A percentile compares a stretch with the other conserved stretches of the same genome.
phyloP scores from a whole-genome alignment of 1,284 basidiomycete species.

The Vanrija humicola region DNA sequence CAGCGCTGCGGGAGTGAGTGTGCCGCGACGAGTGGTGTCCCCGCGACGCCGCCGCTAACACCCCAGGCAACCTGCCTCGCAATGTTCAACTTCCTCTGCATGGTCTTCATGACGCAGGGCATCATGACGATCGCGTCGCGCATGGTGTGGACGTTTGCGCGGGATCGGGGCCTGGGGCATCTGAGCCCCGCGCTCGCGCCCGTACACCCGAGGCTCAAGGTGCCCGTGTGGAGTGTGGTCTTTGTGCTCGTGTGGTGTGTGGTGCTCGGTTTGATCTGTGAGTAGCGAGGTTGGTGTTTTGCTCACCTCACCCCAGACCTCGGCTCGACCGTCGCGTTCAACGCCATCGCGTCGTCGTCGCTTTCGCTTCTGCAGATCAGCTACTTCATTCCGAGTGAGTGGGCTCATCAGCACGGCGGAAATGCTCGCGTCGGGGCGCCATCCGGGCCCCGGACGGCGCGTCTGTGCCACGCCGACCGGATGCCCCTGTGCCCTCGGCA shows the following conservation, averaged over 20 bases:
- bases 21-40: no score
- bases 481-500: no score
- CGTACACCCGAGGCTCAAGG: slow-evolving; percentile 15
- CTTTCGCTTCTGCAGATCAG: slow-evolving; percentile 19
- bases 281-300: not conserved
- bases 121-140: slow-evolving; percentile 23
- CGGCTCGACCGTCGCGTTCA: slow-evolving; percentile 48
- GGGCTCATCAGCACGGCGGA: not conserved
- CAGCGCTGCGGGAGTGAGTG: slow-evolving; percentile 12
- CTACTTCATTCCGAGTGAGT: slow-evolving; percentile 40
- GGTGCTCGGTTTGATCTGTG: slow-evolving; percentile 50
- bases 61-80: slow-evolving; percentile 19
- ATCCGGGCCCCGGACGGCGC: no score
- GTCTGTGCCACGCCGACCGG: no score
- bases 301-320: slow-evolving; percentile 30
- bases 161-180: slow-evolving; percentile 2
- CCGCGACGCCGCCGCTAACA: no score
- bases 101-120: slow-evolving; percentile 19
- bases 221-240: slow-evolving; percentile 22
- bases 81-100: slow-evolving; percentile 21
- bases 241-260: slow-evolving; percentile 45
- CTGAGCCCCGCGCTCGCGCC: not conserved
- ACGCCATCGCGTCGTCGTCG: slow-evolving; percentile 19
- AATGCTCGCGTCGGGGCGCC: no score
- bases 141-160: slow-evolving; percentile 9